These are phyloP conservation scores for Isoetes engelmannii DNA, from an alignment of 83 land plant genomes.

Conservation along the genomic window DNA sequence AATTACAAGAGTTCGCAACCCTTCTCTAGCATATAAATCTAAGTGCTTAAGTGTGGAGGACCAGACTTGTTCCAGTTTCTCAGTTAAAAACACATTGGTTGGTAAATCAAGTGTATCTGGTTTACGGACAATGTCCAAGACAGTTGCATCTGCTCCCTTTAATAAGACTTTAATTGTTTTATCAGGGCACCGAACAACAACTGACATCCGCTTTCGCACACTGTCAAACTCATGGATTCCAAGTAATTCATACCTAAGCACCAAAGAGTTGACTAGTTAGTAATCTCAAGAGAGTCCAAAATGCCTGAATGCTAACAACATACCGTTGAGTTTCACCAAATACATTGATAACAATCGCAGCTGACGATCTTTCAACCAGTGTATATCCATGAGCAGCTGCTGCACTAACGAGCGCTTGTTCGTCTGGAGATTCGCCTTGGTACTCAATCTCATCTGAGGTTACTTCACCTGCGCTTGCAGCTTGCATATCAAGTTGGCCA, in stretches of 20 bases:
- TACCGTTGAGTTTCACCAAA: slow-evolving; percentile 68
- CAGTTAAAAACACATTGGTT: neutral
- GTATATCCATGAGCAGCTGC: slow-evolving; percentile 86
- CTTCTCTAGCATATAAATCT: slow-evolving; percentile 56
- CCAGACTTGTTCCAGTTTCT: slow-evolving; percentile 4
- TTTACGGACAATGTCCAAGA: slow-evolving; percentile 45
- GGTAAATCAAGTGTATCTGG: neutral
- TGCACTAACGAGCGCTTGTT: slow-evolving; percentile 87
- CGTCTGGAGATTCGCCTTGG: slow-evolving; percentile 99
- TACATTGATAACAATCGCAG: slow-evolving; percentile 61
- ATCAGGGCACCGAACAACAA: slow-evolving; percentile 66
- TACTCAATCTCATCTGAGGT: slow-evolving; percentile 47
- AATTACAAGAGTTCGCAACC: slow-evolving; percentile 82
- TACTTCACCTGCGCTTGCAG: slow-evolving; percentile 22
- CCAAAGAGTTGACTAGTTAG: slow-evolving; percentile 9
- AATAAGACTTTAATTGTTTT: slow-evolving; percentile 66
- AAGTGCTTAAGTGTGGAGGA: slow-evolving; percentile 53
- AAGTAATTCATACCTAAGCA: slow-evolving; percentile 63
- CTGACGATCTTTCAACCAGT: slow-evolving; percentile 77
- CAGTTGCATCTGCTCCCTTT: slow-evolving; percentile 88
- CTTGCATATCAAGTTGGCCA: slow-evolving; percentile 18
- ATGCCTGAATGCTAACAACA: neutral
- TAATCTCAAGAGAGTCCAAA: neutral
- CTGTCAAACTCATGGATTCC: slow-evolving; percentile 98
- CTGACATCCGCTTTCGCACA: slow-evolving; percentile 93